These are phyloP conservation scores for Candida ipomoeae DNA, from an alignment of 805 yeast genomes.

Conservation along the genomic window DNA sequence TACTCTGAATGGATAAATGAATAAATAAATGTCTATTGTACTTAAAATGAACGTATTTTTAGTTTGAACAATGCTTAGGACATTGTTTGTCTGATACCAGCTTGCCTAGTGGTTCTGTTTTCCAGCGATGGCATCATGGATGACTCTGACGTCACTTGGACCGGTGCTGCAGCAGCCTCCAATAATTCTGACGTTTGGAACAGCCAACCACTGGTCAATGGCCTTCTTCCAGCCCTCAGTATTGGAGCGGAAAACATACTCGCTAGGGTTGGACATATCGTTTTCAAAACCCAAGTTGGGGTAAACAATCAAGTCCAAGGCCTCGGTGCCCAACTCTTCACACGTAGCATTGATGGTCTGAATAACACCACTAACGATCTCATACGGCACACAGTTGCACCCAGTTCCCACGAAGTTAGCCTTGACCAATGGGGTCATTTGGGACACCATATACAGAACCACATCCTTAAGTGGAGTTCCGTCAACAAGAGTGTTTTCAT, in stretches of 20 bases:
- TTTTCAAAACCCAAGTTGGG: slow-evolving; percentile 76
- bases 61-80: no score
- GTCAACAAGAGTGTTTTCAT: slow-evolving; percentile 23
- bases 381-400: slow-evolving; percentile 60
- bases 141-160: slow-evolving; percentile 38
- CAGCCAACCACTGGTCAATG: slow-evolving; percentile 36
- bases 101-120: not conserved
- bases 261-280: slow-evolving; percentile 40
- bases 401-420: slow-evolving; percentile 51
- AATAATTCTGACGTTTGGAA: slow-evolving; percentile 42
- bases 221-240: slow-evolving; percentile 34
- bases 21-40: no score
- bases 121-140: slow-evolving; percentile 6
- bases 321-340: slow-evolving; percentile 8
- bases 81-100: no score
- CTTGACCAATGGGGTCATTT: slow-evolving; percentile 9
- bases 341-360: slow-evolving; percentile 22
- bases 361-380: slow-evolving; percentile 39
- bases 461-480: slow-evolving; percentile 27
- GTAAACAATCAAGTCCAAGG: slow-evolving; percentile 50
- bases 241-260: slow-evolving; percentile 18
- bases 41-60: no score
- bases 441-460: slow-evolving; percentile 27
- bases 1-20: no score
- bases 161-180: slow-evolving; percentile 79